Conservation (phyloP, 495 filamentous ascomycete species). For the Aspergillus leporis region DNA sequence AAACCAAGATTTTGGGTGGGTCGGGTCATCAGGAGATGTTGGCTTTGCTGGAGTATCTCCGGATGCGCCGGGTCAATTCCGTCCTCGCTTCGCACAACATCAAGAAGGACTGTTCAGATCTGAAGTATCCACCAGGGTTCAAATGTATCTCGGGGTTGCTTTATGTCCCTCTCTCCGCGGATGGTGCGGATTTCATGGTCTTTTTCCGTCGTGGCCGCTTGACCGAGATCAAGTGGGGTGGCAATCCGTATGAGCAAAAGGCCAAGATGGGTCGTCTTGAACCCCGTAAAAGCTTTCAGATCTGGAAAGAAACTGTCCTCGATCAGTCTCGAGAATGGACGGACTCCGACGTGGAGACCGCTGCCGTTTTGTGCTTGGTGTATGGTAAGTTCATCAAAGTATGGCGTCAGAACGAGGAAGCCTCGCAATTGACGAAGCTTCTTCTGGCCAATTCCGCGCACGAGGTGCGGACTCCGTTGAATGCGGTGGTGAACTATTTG, state of each 20-base stretch:
- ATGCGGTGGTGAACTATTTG: constrained; percentile 95
- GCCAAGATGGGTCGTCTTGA: constrained; percentile 31
- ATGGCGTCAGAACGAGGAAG: constrained; percentile 89
- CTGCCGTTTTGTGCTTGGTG: constrained; percentile 83
- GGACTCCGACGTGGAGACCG: constrained; percentile 70
- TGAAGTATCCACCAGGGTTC: constrained; percentile 80
- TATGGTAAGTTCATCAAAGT: constrained; percentile 93
- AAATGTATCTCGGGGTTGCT: constrained; percentile 76
- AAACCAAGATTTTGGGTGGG: constrained; percentile 83
- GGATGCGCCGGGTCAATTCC: constrained; percentile 72
- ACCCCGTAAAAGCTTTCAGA: constrained; percentile 37
- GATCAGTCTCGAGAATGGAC: constrained; percentile 48
- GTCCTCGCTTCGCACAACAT: constrained; percentile 81
- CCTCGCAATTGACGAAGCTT: constrained; percentile 76
- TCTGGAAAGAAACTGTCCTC: constrained; percentile 38
- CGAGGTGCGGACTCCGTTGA: constrained; percentile 90
- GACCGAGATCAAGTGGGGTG: constrained; percentile 86
- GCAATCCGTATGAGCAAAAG: constrained; percentile 86
- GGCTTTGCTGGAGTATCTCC: constrained; percentile 83
- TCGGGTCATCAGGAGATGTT: constrained; percentile 80
- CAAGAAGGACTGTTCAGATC: constrained; percentile 75
- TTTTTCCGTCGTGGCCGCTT: constrained; percentile 84
- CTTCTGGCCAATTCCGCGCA: constrained; percentile 91
- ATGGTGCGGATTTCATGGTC: constrained; percentile 84
- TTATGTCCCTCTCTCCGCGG: constrained; percentile 77